phyloP scores from a whole-genome alignment of 495 filamentous ascomycete genomes.

The Bombardia bombarda region DNA sequence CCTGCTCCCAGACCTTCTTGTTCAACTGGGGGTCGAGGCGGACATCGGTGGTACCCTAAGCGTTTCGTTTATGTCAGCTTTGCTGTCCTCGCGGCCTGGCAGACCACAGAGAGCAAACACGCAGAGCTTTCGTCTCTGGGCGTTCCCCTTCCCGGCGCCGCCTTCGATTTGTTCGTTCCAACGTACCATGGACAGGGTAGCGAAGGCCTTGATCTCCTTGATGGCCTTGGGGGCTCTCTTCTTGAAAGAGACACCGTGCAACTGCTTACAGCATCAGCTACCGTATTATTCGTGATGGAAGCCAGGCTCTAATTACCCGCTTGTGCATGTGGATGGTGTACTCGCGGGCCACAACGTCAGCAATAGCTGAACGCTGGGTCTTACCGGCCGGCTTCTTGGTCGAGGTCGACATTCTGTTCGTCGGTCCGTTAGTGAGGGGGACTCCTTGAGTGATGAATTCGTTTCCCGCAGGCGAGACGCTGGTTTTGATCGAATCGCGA shows the following conservation, averaged over 20 bases:
- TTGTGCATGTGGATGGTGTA: constrained; percentile 99
- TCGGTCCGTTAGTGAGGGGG: constrained; percentile 3
- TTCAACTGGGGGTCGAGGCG: constrained; percentile 96
- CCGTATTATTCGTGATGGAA: not conserved
- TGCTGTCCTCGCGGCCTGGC: too few species aligned
- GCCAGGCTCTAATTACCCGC: constrained; percentile 63
- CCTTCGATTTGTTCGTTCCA: too few species aligned
- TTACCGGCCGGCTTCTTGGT: constrained; percentile 61
- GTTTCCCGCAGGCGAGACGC: not conserved
- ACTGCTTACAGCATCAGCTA: constrained; percentile 42
- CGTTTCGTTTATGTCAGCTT: not conserved
- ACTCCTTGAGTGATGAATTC: not conserved
- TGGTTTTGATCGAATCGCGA: too few species aligned
- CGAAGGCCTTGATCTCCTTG: constrained; percentile 97
- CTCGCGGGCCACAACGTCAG: constrained; percentile 96
- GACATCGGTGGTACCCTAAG: constrained; percentile 91
- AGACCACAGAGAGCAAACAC: too few species aligned
- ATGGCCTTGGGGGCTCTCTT: constrained; percentile 96
- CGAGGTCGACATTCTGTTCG: constrained; percentile 61
- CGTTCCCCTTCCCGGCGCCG: too few species aligned
- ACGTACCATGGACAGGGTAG: constrained; percentile 89
- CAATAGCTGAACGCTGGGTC: constrained; percentile 82
- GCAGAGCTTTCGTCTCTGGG: too few species aligned
- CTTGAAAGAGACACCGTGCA: constrained; percentile 98
- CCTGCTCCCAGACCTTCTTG: constrained; percentile 99